A percentile compares a stretch with the other conserved stretches of the same genome.
Conservation (phyloP, 2,329 filamentous ascomycete species). For the Colletotrichum horii region DNA sequence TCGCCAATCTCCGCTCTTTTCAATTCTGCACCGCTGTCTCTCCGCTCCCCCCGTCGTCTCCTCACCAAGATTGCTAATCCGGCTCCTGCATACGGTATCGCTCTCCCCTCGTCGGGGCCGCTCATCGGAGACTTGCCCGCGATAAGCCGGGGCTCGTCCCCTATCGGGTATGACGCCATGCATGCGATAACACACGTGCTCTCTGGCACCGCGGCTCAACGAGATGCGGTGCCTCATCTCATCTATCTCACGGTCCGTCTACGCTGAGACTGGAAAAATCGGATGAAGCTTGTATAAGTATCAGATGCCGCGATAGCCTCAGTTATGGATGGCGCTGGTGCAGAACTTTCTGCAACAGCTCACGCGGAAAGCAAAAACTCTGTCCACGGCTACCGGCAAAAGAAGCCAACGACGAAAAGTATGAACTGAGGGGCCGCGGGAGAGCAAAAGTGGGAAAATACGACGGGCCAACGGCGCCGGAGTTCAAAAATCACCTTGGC, state of each 20-base stretch:
- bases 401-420: background rate
- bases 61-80: background rate
- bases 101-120: background rate
- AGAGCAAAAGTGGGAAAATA: background rate
- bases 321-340: background rate
- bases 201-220: background rate
- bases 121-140: constrained; percentile 12
- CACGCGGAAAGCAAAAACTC: background rate
- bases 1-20: background rate
- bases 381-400: background rate
- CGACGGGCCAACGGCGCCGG: background rate
- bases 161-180: constrained; percentile 9
- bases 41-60: background rate
- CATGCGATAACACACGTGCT: background rate
- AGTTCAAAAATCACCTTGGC: background rate
- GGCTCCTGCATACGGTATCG: constrained; percentile 1
- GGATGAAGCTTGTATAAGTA: background rate
- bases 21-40: background rate
- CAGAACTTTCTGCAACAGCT: background rate
- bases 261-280: background rate
- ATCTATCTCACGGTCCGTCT: background rate
- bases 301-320: background rate
- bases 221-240: background rate
- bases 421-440: background rate
- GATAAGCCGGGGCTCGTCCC: background rate